Evolutionary conservation across 352 stramenopile species (phyloP), one percentile per base, ranked within the genome.

Genomic region (Aphanomyces cochlioides): DNA sequence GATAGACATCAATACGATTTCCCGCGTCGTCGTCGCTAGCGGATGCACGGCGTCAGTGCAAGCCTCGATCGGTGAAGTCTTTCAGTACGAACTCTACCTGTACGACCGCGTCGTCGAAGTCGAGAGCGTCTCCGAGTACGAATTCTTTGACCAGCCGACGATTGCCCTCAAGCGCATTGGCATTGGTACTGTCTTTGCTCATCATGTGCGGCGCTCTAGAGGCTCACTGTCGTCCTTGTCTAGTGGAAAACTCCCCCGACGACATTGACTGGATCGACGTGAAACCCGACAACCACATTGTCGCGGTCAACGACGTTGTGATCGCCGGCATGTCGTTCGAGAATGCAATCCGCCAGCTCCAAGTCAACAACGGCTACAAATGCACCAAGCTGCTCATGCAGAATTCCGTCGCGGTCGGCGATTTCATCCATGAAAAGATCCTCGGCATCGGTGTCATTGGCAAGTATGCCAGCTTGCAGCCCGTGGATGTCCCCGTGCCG

Each of bases 361-460:
- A 95, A 47, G 85, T 92, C 48, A 93, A 95, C 74, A 95, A 95
- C 54, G 87, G 87, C 40, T 83, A 88, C 45, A 83, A 89, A 72
- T 95, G 87, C 75, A 95, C 85, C 13, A 95, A 92, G 65, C 59
- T 95, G 37, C 76, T 95, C 17, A 93, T 95, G 84, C 87, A 95
- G 64, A 95, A 95, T 54, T 95, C 92, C 58, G 91, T 85, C 67
- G 84, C 85, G 0, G 90, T 85, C 41, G 87, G 87, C 17, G 87
- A 95, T 19, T 95, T 95, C 50, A 95, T 95, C 37, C 87, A 86
- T 2, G 87, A 95, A 66, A 95, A 95, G 64, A 92, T 95, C 59
- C 66, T 95, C 12, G 87, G 87, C 15, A 73, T 95, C 7, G 84
- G 84, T 19, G 87, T 95, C 5, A 68, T 95, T 8, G 85, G 83